These are phyloP conservation scores for Neostapfia colusana DNA, from an alignment of 176 grass and related monocot species.

Conservation along the genomic window DNA sequence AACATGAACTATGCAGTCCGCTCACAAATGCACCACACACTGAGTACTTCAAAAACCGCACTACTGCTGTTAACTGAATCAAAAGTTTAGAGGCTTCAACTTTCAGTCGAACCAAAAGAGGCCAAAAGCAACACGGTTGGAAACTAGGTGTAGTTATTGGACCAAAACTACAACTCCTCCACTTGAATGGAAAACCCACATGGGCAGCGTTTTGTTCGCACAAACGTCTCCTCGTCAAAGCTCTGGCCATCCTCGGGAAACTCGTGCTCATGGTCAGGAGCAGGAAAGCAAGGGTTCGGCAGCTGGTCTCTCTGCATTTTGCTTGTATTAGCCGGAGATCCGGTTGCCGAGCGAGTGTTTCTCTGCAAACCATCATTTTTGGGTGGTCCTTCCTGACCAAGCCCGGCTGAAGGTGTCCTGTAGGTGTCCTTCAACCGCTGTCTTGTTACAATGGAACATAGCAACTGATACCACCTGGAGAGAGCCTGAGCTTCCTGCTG, in stretches of 20 bases:
- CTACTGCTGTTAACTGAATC: background rate
- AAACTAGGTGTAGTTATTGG: background rate
- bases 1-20: background rate
- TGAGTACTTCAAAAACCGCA: background rate
- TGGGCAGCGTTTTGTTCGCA: constrained; percentile 64
- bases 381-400: background rate
- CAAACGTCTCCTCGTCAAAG: constrained; percentile 67
- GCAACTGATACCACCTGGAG: constrained; percentile 84
- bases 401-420: constrained; percentile 30
- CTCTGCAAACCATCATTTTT: constrained; percentile 11
- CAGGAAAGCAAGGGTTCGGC: constrained; percentile 11
- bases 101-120: background rate
- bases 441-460: constrained; percentile 74
- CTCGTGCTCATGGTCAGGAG: constrained; percentile 55
- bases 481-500: constrained; percentile 72
- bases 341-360: background rate
- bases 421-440: constrained; percentile 78
- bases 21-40: constrained; percentile 10
- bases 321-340: background rate
- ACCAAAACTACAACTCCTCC: background rate
- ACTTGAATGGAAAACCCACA: constrained; percentile 85
- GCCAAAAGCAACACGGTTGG: background rate
- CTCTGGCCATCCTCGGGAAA: constrained; percentile 64
- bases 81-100: background rate
- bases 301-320: constrained; percentile 12